Evolutionary conservation across 2,329 filamentous ascomycete genomes (phyloP).

Genomic region (Thyridium curvatum): DNA sequence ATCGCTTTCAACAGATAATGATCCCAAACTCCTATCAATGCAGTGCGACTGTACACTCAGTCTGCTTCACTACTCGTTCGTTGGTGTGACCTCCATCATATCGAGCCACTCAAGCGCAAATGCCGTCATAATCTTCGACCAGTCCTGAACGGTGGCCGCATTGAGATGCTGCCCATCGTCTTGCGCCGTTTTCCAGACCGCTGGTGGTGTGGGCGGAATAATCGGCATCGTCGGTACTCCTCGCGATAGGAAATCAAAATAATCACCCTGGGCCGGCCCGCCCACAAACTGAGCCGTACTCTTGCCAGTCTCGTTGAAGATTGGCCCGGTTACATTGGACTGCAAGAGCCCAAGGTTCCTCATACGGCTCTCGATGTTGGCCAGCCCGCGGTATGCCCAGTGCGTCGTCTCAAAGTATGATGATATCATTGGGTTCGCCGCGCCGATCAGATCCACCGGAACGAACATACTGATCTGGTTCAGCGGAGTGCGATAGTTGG

Average conservation of each 20-base stretch:
- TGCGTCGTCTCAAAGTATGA: conserved; percentile 89
- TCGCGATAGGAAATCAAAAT: conserved; percentile 68
- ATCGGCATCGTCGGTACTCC: conserved; percentile 73
- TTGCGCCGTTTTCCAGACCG: conserved; percentile 64
- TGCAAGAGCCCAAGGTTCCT: conserved; percentile 61
- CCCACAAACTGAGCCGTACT: conserved; percentile 77
- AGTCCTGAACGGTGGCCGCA: conserved; percentile 65
- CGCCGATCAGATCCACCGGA: conserved; percentile 83
- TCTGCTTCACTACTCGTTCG: too few species aligned
- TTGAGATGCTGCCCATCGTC: conserved; percentile 73
- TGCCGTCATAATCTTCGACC: conserved; percentile 65
- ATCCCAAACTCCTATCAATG: too few species aligned
- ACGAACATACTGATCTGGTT: conserved; percentile 75
- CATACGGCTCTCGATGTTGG: conserved; percentile 66
- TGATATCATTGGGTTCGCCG: conserved; percentile 61
- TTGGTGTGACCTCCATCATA: conserved; percentile 37
- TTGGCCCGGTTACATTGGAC: conserved; percentile 29
- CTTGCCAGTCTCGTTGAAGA: conserved; percentile 27
- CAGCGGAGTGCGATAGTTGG: conserved; percentile 62
- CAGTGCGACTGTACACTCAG: too few species aligned
- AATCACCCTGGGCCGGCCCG: conserved; percentile 63
- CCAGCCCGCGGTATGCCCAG: conserved; percentile 82
- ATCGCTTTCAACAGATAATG: too few species aligned
- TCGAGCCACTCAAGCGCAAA: conserved; percentile 80
- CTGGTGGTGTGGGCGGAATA: conserved; percentile 65